Percentiles rank a stretch among this genome's conserved stretches.
Conservation (phyloP, 179 eudicot species). For the Heliamphora pulchella region DNA sequence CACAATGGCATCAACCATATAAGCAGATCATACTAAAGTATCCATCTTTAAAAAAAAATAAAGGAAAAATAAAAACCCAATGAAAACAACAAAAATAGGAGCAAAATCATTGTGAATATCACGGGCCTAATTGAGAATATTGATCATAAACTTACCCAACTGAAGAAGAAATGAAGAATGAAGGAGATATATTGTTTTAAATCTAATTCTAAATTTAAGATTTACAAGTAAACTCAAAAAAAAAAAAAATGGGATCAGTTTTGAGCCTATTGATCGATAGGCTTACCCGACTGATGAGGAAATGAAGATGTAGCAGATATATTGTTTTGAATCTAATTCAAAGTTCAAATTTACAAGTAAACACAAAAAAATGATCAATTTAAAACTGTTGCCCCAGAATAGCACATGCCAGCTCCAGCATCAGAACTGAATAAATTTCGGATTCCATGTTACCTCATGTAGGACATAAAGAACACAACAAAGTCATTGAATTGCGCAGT, state of each 20-base stretch:
- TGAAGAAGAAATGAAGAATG: neutral
- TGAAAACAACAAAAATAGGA: neutral
- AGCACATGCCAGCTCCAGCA: neutral
- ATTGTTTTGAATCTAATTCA: neutral
- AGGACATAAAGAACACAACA: too few relatives aligned
- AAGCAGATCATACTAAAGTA: neutral
- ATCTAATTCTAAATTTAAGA: neutral
- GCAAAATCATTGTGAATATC: neutral
- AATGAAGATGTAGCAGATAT: neutral
- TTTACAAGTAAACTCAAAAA: neutral
- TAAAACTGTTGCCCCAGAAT: neutral
- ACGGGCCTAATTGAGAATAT: neutral
- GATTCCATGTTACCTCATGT: too few relatives aligned
- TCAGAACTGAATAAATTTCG: neutral
- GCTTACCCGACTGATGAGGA: neutral
- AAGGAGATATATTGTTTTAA: neutral
- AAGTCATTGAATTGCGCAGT: too few relatives aligned
- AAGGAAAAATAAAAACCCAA: neutral
- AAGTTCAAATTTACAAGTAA: neutral
- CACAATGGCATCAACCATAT: neutral
- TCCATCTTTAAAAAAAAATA: neutral
- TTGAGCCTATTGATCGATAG: conserved; percentile 5
- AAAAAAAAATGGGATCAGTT: neutral
- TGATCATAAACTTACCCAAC: neutral
- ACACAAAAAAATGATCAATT: neutral